Conservation (phyloP, 139 green algal species). For the Mesotaenium endlicherianum region DNA sequence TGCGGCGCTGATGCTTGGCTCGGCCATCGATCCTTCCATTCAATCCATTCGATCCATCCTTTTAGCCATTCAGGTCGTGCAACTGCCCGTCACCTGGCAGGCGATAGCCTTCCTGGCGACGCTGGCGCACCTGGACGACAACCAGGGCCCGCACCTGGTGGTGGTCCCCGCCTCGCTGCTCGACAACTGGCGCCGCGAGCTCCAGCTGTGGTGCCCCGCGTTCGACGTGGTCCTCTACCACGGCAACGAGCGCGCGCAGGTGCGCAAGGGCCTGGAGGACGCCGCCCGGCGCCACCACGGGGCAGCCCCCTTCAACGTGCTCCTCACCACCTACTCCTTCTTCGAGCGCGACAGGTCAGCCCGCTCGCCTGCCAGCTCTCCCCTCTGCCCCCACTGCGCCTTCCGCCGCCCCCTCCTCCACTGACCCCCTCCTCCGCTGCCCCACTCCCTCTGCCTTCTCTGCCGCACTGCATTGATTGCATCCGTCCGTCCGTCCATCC, state of each 20-base stretch:
- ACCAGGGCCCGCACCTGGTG: slow-evolving; percentile 64
- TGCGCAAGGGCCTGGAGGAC: slow-evolving; percentile 41
- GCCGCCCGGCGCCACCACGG: background rate
- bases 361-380: background rate
- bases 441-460: no score
- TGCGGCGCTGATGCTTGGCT: background rate
- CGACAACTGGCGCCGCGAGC: slow-evolving; percentile 85
- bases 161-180: slow-evolving; percentile 75
- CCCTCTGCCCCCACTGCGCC: background rate
- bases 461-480: no score
- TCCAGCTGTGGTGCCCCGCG: slow-evolving; percentile 52
- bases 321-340: slow-evolving; percentile 86
- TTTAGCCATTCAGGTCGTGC: background rate
- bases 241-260: slow-evolving; percentile 62
- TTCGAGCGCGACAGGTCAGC: slow-evolving; percentile 77
- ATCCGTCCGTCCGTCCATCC: no score
- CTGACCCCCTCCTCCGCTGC: no score
- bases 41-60: no score
- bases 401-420: background rate
- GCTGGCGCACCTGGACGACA: slow-evolving; percentile 23
- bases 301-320: slow-evolving; percentile 80
- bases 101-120: slow-evolving; percentile 79
- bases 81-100: slow-evolving; percentile 46
- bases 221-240: slow-evolving; percentile 71
- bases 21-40: no score